Percentiles rank a stretch among this genome's conserved stretches.
These are phyloP conservation scores for Chlorella sp. DNA, from an alignment of 139 green algal species.

Conservation along the genomic window DNA sequence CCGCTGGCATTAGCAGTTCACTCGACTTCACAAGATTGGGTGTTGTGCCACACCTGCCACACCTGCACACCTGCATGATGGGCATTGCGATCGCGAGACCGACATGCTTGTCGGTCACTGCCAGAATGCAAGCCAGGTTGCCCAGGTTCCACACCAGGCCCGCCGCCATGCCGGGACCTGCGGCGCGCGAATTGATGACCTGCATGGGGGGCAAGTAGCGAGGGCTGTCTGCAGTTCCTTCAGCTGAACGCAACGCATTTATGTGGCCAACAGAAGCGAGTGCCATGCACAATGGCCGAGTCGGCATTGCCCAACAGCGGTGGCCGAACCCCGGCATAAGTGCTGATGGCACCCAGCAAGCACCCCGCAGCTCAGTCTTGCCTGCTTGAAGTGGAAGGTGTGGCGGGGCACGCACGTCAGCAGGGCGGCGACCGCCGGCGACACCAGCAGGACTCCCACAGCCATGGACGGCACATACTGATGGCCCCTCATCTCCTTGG, in stretches of 20 bases:
- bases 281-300: no score
- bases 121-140: conserved; percentile 48
- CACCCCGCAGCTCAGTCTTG: neutral
- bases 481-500: conserved; percentile 27
- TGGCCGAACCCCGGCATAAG: no score
- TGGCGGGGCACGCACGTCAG: neutral
- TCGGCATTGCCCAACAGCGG: no score
- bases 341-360: no score
- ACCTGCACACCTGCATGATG: conserved; percentile 21
- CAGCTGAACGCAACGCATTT: no score
- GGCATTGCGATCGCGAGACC: conserved; percentile 1
- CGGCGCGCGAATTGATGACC: conserved; percentile 11
- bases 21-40: no score
- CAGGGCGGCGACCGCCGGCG: conserved; percentile 27
- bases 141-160: conserved; percentile 49
- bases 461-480: conserved; percentile 51
- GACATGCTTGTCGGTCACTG: conserved; percentile 21
- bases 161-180: conserved; percentile 35
- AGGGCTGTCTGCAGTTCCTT: neutral
- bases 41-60: neutral
- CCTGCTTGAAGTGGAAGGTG: neutral
- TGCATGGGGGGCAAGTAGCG: neutral
- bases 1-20: neutral
- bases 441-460: conserved; percentile 38
- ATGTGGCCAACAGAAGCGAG: no score